Evolutionary conservation across 106 monocot species (phyloP), one percentile per base, ranked within the genome.

Genomic region (Alisma plantagoaquatica): DNA sequence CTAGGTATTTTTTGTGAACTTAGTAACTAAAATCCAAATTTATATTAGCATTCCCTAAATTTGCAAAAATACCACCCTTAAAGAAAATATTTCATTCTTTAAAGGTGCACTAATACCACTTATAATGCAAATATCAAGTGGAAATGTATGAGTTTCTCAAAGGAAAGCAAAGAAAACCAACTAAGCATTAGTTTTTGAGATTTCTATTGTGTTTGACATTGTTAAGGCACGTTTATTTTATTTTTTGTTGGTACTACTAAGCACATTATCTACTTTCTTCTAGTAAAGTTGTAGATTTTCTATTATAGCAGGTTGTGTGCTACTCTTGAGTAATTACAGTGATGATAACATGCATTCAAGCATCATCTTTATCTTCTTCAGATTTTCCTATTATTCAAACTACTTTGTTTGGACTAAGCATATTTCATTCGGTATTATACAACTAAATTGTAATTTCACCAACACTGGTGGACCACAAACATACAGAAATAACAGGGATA

Each of bases 191-290:
- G n/a, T 49, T 75, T 71, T 47, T 73, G 84, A 23, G 74, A 78
- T 59, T 88, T 80, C 41, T 69, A 77, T 27, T 65, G 80, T 33
- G 61, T 74, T 33, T 63, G 73, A 42, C 23, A 43, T 44, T 65
- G 84, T 62, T 38, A 60, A 61, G 63, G 46, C 16, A 9, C 11
- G 22, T 26, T 3, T 55, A 49, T 70, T 45, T 46, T 60, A 2
- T 15, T 65, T 53, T 72, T 80, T 47, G 68, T 47, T 52, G 79
- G n/a, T n/a, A n/a, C n/a, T 58, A 58, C 29, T 24, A 50, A 90
- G 30, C 25, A 90, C 14, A 35, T 16, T 54, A 16, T 67, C 12
- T 51, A 90, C 82, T 47, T 90, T 85, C 12, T 76, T 76, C 60
- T 76, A 65, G 66, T 48, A 66, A 6, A 9, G 0, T 23, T 53